These are phyloP conservation scores for Panicum virgatum DNA, from an alignment of 202 grass and related monocot genomes.

Conservation along the genomic window DNA sequence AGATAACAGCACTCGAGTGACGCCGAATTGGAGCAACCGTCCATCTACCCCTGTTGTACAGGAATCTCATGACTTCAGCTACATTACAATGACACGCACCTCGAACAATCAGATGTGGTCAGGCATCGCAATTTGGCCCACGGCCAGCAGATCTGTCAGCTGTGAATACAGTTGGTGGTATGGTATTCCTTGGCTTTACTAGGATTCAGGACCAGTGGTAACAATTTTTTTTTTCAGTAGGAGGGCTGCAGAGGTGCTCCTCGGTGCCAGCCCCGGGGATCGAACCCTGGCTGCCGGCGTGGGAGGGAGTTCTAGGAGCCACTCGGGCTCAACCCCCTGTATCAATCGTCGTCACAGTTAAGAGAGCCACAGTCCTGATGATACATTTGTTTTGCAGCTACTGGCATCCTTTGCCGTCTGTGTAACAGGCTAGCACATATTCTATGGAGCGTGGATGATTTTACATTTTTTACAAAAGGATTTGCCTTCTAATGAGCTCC, in stretches of 20 bases:
- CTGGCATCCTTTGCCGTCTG: neutral
- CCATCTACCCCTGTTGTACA: neutral
- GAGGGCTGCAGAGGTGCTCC: too few relatives aligned
- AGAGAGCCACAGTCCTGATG: neutral
- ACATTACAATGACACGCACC: neutral
- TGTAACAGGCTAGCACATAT: neutral
- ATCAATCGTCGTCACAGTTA: neutral
- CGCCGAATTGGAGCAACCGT: neutral
- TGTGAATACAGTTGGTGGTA: neutral
- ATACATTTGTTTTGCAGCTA: neutral
- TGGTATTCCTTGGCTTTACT: neutral
- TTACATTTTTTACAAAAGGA: neutral
- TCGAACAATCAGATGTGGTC: conserved; percentile 7
- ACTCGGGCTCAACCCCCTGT: too few relatives aligned
- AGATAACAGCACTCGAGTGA: neutral
- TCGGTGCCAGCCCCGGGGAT: too few relatives aligned
- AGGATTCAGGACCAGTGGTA: neutral
- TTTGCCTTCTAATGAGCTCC: neutral
- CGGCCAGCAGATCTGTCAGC: neutral
- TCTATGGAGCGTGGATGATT: neutral
- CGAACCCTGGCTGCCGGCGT: too few relatives aligned
- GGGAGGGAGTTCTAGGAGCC: too few relatives aligned
- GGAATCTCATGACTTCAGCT: conserved; percentile 27
- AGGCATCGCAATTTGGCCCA: neutral
- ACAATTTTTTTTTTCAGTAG: too few relatives aligned